Evolutionary conservation across 2,329 filamentous ascomycete species (phyloP), one percentile per base, ranked within the genome.

Genomic region (Pleurostoma richardsiae): DNA sequence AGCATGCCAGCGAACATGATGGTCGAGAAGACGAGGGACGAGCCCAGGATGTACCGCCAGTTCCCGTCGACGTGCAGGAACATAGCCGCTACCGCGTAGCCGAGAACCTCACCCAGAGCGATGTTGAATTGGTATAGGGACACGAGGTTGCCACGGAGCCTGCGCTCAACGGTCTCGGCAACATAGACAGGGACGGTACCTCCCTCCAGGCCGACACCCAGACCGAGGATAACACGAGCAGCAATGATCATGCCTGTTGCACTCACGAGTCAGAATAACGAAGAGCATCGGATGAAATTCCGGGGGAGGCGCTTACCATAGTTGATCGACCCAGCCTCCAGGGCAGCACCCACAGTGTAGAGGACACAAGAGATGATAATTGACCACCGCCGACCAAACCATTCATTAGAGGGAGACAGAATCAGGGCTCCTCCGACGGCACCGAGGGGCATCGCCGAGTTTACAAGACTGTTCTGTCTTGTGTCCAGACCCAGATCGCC

Each of bases 71-170:
- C 82, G n/a, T 71, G 75, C 51, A 88, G 70, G 63, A 89, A 89
- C 47, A 88, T 87, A 41, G 85, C 85, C 0, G 82, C 85, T 1
- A 88, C 77, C 4, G 82, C 85, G 50, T 88, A 88, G 3, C 85
- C 86, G 2, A 89, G 69, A 3, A 89, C 85, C 55, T 88, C 85
- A 29, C 85, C 85, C 0, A 89, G 72, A 0, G 86, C 86, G 56
- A 89, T 89, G 65, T 86, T 88, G 65, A 88, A 80, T 59, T 89
- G 86, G 61, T 88, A 89, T 0, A 88, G 69, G 0, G 83, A 87
- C 2, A 89, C 85, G 43, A 89, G 66, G 61, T 88, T 88, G 54
- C 85, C 85, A 56, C 85, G 79, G 28, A 86, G 73, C 49, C 72
- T 75, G 30, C 80, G 73, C 55, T 85, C 82, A 40, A 88, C 85